Conservation (phyloP, 1,284 basidiomycete genomes). For the Exsudoporus floridanus region DNA sequence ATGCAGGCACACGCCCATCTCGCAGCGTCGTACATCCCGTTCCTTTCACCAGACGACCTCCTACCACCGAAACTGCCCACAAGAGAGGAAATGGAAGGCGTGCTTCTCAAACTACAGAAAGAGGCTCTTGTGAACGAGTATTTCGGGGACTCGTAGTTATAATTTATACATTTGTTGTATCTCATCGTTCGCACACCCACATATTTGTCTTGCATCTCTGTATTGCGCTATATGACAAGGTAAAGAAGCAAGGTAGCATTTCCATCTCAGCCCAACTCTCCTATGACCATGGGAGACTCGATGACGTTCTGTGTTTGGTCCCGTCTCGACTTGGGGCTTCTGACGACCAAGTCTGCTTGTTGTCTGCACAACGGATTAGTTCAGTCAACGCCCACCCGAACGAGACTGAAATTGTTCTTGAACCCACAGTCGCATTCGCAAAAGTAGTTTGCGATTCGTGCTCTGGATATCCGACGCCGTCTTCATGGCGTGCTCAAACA, state of each 20-base stretch:
- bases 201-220: background rate
- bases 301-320: slow-evolving; percentile 20
- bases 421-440: slow-evolving; percentile 73
- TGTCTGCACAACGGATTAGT: slow-evolving; percentile 49
- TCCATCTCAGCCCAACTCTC: slow-evolving; percentile 14
- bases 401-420: background rate
- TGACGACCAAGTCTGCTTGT: slow-evolving; percentile 64
- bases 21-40: slow-evolving; percentile 71
- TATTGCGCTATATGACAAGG: background rate
- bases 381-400: slow-evolving; percentile 6
- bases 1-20: slow-evolving; percentile 52
- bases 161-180: slow-evolving; percentile 17
- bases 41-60: slow-evolving; percentile 72
- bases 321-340: slow-evolving; percentile 40
- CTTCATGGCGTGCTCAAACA: slow-evolving; percentile 74
- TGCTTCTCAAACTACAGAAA: slow-evolving; percentile 79
- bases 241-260: background rate
- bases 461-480: slow-evolving; percentile 67
- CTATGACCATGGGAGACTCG: slow-evolving; percentile 17
- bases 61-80: slow-evolving; percentile 75
- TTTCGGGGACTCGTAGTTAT: slow-evolving; percentile 41
- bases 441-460: slow-evolving; percentile 70
- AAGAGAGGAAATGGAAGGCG: slow-evolving; percentile 75
- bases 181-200: background rate
- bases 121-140: slow-evolving; percentile 83